Base-by-base conservation (phyloP, 2,329 filamentous ascomycete genomes). In the Lachnellula subtilissima region DNA sequence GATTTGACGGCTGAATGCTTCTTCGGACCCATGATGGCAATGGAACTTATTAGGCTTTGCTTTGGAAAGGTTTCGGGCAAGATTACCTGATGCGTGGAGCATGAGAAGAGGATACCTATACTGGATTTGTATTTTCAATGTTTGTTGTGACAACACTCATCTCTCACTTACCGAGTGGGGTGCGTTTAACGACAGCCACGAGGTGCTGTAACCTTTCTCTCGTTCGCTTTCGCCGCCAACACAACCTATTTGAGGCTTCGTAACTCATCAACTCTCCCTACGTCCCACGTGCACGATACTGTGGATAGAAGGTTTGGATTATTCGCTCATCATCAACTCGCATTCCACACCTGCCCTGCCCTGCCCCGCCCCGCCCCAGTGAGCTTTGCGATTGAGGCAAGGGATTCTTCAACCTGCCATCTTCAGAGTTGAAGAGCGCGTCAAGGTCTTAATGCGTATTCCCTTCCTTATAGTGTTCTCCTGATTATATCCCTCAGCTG, bases 1-100 rank as follows among this genome's bases (percentile, higher is more conserved):
- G 52, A 2, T 51, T 61, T 65, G 40, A 57, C 17, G 17, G 51
- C 62, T 56, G 60, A 57, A 61, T 62, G 54, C 39, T 64, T 64
- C 23, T 55, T 53, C 17, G 61, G 60, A 5, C 56, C 50, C 64
- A 62, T 64, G 45, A 36, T 11, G 46, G 8, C 28, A 12, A 32
- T 9, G 37, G n/a, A 11, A 23, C 0, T 52, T 39, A 17, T 7
- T 32, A 32, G 28, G 28, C 9, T 11, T 32, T 32, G 28, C 19
- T n/a, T 12, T 35, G 39, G 40, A 9, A 35, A n/a, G 32, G 22
- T 17, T 48, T 48, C 28, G 9, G 17, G 28, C 28, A 32, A 48
- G 32, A 15, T 14, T 14, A 23, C 22, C 14, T 7, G 4, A 15
- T 5, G 19, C 9, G 45, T 5, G 25, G 25, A 48, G 11, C 15